Percentiles rank a stretch among this genome's conserved stretches.
These are phyloP conservation scores for Dryadomyces quercivorus DNA, from an alignment of 2,329 filamentous ascomycete genomes.

Conservation along the genomic window DNA sequence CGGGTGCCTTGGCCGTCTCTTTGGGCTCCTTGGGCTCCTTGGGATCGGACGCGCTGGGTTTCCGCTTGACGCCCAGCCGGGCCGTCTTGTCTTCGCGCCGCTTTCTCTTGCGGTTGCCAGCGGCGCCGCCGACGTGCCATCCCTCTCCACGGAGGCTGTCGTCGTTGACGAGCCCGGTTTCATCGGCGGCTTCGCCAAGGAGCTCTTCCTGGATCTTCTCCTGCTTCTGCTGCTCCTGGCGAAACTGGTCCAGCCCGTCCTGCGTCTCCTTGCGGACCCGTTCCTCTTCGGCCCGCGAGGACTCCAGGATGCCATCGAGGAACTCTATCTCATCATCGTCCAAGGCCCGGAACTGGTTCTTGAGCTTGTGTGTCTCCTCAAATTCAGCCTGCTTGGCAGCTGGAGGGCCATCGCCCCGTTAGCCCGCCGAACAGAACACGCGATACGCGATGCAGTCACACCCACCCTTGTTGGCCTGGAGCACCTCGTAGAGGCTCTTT, in stretches of 20 bases:
- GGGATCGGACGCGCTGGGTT: constrained; percentile 12
- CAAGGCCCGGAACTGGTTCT: constrained; percentile 66
- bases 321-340: constrained; percentile 74
- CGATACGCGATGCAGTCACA: background rate
- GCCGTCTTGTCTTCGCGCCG: constrained; percentile 7
- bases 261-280: constrained; percentile 41
- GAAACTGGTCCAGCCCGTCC: constrained; percentile 42
- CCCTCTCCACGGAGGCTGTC: constrained; percentile 12
- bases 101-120: constrained; percentile 11
- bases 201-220: background rate
- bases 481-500: constrained; percentile 57
- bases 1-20: too few species aligned
- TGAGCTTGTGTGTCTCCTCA: constrained; percentile 58
- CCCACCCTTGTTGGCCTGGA: constrained; percentile 71
- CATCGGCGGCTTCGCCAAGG: background rate
- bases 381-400: constrained; percentile 74
- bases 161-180: constrained; percentile 8
- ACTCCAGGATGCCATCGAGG: constrained; percentile 45
- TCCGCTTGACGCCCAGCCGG: constrained; percentile 11
- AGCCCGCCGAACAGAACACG: background rate
- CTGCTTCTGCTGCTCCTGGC: constrained; percentile 31
- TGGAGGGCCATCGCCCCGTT: constrained; percentile 18
- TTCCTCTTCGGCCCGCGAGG: constrained; percentile 40
- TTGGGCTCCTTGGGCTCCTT: background rate
- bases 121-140: constrained; percentile 4